Base-by-base conservation (phyloP, 2,329 filamentous ascomycete genomes). In the Gnomoniopsis smithogilvyi region DNA sequence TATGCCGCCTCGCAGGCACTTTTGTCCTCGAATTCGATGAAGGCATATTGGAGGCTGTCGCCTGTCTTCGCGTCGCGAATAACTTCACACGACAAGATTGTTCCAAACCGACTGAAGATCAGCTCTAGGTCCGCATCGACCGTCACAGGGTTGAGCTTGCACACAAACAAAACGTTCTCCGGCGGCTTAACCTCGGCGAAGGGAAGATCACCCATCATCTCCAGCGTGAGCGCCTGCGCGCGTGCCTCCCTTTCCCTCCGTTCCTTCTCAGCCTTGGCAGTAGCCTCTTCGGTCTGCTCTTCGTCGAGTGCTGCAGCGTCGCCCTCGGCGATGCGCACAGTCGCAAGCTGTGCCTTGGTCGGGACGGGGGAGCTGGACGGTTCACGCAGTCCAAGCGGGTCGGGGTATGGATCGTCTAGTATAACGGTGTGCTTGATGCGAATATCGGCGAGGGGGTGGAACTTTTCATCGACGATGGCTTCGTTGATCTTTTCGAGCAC, bases 131-230 rank as follows among this genome's bases (percentile, higher is more conserved):
- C 95, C 68, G 96, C 90, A 69, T 97, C 94, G 69, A 91, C 90
- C 11, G 95, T 99, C 50, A 99, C 92, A 0, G 95, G 95, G 67
- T 99, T 99, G 47, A 99, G 81, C 73, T 99, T 99, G 87, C 95
- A 99, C 47, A 99, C 93, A 70, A 99, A 99, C 2, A 99, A 81
- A 15, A 99, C 88, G 72, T 99, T 98, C 76, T 99, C 95, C 0
- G 95, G 95, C 4, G 95, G 95, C 67, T 94, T 96, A 67, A 99
- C 93, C 74, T 99, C 95, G 60, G 95, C 95, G 73, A 97, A 99
- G 4, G 95, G 95, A 60, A 99, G 78, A 72, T 99, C 95, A 47
- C 95, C 95, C 75, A 99, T 95, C 87, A 99, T 96, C 76, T 99
- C 95, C 51, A 99, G 81, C 1, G 94, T 98, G 68, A 99, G 78